Base-by-base conservation (phyloP, 148 eudicot genomes). In the Oxyria digyna region DNA sequence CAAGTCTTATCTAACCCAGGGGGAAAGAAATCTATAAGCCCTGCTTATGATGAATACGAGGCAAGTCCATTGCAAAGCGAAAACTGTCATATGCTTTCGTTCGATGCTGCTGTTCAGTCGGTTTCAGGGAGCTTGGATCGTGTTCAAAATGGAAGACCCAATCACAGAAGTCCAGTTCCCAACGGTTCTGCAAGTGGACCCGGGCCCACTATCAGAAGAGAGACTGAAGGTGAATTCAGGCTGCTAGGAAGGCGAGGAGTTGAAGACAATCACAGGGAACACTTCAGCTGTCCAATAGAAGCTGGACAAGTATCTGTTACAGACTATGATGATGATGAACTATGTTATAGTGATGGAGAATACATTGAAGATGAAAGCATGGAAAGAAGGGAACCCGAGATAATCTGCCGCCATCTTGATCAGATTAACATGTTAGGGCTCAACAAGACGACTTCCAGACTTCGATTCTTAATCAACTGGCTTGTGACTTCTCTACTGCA, bases 361-460 rank as follows among this genome's bases (percentile, higher is more conserved):
- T 87, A 85, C 71, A 82, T 68, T 20, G 93, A 89, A 62, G 81
- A 78, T 31, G 85, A 68, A 70, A 92, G 79, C 48, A 85, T 87
- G 1, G 82, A 78, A 59, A 79, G 98, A 73, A 87, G 84, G 43
- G 98, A 94, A 73, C 97, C 96, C 0, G 96, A 90, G 90, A 83
- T 94, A 74, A 71, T 74, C 26, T 90, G 95, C 73, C 87, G 84
- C 76, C 92, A 90, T 82, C 86, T 94, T 14, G 98, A 94, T 79
- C 98, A 94, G 68, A 81, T 94, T 78, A 90, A 94, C 84, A 86
- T 88, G 97, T 80, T 91, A 82, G 97, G 98, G 9, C 91, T 94
- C 62, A 90, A 88, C 77, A 85, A 86, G 75, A 94, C 97, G 4
- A 90, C 98, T 26, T 79, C 85, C 23, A 79, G 98, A 66, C 81